phyloP scores from a whole-genome alignment of 345 rosid genomes.

The Streptanthus diversifolius region DNA sequence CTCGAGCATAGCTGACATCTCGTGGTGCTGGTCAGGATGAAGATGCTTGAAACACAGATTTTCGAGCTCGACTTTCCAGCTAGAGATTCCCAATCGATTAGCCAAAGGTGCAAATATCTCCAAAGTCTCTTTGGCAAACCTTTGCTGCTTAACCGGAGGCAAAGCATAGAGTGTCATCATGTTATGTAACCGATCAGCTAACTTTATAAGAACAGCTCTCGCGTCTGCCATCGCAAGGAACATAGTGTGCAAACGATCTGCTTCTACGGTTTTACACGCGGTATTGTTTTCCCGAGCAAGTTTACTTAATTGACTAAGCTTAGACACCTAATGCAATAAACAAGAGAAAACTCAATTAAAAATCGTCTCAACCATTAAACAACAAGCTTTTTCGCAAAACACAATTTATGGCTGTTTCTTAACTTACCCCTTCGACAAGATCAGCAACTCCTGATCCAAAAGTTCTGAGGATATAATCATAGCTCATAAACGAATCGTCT shows the following conservation, averaged over 20 bases:
- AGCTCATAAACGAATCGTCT: conserved; percentile 76
- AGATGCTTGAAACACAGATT: conserved; percentile 91
- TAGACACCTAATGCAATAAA: conserved; percentile 59
- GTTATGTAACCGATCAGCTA: conserved; percentile 96
- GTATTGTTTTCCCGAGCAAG: conserved; percentile 96
- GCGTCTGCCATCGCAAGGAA: conserved; percentile 96
- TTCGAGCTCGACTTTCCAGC: conserved; percentile 87
- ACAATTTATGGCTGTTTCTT: conserved; percentile 4
- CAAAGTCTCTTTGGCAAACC: conserved; percentile 93
- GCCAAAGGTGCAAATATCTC: conserved; percentile 94
- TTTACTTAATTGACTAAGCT: conserved; percentile 90
- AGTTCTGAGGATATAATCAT: conserved; percentile 58
- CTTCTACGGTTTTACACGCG: conserved; percentile 77
- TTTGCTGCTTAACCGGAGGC: conserved; percentile 65
- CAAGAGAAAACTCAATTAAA: not conserved
- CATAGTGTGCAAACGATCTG: conserved; percentile 93
- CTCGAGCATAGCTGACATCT: conserved; percentile 60
- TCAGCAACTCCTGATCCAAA: conserved; percentile 92
- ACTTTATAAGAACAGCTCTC: conserved; percentile 86
- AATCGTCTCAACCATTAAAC: not conserved
- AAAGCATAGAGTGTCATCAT: conserved; percentile 88
- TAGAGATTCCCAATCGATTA: conserved; percentile 79
- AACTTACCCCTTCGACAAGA: conserved; percentile 89
- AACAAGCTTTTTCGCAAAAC: not conserved
- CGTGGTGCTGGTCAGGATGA: conserved; percentile 69